A percentile compares a stretch with the other conserved stretches of the same genome.
These are phyloP conservation scores for Psilocybe tampanensis DNA, from an alignment of 768 basidiomycete species.

Conservation along the genomic window DNA sequence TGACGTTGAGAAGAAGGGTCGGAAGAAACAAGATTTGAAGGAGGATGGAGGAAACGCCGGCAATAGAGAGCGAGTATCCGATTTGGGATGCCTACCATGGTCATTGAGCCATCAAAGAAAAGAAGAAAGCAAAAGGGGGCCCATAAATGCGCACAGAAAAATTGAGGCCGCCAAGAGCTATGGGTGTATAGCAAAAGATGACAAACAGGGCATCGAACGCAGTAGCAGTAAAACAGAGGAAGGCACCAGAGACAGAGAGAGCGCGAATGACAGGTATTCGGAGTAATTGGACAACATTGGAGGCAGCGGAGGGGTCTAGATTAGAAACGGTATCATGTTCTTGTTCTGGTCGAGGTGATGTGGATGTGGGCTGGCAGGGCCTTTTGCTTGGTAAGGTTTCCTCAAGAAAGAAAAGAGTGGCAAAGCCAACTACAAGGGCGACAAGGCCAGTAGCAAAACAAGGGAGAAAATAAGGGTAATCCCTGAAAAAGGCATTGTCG, in stretches of 20 bases:
- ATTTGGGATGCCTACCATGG: conserved; percentile 11
- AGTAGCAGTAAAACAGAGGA: conserved; percentile 51
- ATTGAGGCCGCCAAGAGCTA: conserved; percentile 48
- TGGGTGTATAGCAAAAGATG: conserved; percentile 61
- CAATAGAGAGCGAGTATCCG: conserved; percentile 14
- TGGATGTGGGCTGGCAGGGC: too few species aligned
- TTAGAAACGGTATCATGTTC: conserved; percentile 7
- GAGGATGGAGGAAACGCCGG: conserved; percentile 15
- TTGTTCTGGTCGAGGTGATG: not conserved
- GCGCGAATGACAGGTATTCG: conserved; percentile 51
- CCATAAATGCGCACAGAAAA: conserved; percentile 27
- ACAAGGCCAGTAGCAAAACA: conserved; percentile 46
- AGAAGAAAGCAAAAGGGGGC: not conserved
- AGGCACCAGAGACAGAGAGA: conserved; percentile 49
- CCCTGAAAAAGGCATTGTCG: conserved; percentile 41
- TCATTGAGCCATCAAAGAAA: not conserved
- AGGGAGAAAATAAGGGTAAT: conserved; percentile 63
- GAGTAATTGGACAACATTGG: conserved; percentile 34
- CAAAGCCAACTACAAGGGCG: conserved; percentile 37
- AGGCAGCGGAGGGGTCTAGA: conserved; percentile 18
- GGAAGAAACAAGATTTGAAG: conserved; percentile 15
- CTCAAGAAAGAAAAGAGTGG: conserved; percentile 48
- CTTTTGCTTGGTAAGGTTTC: conserved; percentile 38
- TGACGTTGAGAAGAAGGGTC: conserved; percentile 9
- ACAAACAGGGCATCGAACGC: conserved; percentile 66